phyloP scores from a whole-genome alignment of 805 yeast genomes.

The Candida mattraensis region DNA sequence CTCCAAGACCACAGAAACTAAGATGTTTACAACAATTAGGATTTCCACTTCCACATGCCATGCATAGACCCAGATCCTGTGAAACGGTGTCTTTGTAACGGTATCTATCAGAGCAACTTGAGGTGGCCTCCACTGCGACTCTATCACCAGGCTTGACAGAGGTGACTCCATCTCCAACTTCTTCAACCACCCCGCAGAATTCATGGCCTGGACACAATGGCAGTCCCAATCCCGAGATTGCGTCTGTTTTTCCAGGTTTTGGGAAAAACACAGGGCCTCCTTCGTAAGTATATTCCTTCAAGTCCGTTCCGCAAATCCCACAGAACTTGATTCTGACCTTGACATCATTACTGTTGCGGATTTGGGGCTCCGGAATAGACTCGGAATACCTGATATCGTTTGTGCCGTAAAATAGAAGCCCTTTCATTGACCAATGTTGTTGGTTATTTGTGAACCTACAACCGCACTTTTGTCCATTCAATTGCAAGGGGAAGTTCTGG shows the following conservation, averaged over 20 bases:
- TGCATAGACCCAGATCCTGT: conserved; percentile 34
- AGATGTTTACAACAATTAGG: conserved; percentile 53
- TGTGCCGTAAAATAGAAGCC: conserved; percentile 23
- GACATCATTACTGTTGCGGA: conserved; percentile 39
- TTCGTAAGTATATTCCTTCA: conserved; percentile 39
- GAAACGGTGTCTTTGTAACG: conserved; percentile 21
- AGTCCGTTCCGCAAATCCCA: conserved; percentile 61
- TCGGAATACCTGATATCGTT: conserved; percentile 23
- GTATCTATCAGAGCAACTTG: conserved; percentile 47
- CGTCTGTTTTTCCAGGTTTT: conserved; percentile 33
- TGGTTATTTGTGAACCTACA: too few relatives aligned
- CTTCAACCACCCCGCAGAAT: conserved; percentile 42
- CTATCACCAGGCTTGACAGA: conserved; percentile 47
- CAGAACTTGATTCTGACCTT: conserved; percentile 46
- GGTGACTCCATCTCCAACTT: conserved; percentile 44
- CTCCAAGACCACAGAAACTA: conserved; percentile 48
- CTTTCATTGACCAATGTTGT: conserved; percentile 25
- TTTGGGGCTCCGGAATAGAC: conserved; percentile 34
- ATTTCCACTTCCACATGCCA: conserved; percentile 48
- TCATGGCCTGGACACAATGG: conserved; percentile 55
- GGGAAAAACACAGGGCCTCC: conserved; percentile 55
- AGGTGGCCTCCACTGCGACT: conserved; percentile 45
- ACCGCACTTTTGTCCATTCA: too few relatives aligned
- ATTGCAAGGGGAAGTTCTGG: too few relatives aligned
- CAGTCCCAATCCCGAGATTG: conserved; percentile 38